These are phyloP conservation scores for Spiromastix sp. DNA, from an alignment of 2,329 filamentous ascomycete genomes.

Conservation along the genomic window DNA sequence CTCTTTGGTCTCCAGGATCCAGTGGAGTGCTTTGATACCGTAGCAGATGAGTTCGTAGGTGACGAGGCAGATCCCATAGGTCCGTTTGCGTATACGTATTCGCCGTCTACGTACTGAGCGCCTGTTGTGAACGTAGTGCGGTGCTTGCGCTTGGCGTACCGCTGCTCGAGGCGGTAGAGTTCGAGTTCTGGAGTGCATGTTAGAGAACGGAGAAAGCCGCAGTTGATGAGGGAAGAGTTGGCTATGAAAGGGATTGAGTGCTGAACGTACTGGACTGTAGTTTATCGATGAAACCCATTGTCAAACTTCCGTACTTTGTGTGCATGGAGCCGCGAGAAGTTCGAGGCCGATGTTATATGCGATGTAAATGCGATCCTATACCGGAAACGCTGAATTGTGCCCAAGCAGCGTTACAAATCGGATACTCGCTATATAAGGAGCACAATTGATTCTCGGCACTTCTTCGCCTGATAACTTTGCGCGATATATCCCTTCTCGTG, in stretches of 20 bases:
- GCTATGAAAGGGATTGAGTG: background rate
- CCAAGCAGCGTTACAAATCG: too few species aligned
- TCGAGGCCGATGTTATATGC: too few species aligned
- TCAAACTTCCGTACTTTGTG: slow-evolving; percentile 11
- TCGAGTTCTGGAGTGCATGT: slow-evolving; percentile 51
- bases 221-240: background rate
- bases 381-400: too few species aligned
- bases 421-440: too few species aligned
- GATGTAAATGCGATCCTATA: too few species aligned
- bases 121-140: slow-evolving; percentile 83
- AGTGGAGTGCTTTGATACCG: slow-evolving; percentile 30
- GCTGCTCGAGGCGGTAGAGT: slow-evolving; percentile 88
- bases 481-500: too few species aligned
- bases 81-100: slow-evolving; percentile 64
- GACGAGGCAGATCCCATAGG: slow-evolving; percentile 16
- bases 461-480: too few species aligned
- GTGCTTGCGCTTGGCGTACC: slow-evolving; percentile 84
- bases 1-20: too few species aligned
- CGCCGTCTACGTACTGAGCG: slow-evolving; percentile 87
- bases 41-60: slow-evolving; percentile 25
- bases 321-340: too few species aligned
- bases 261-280: slow-evolving; percentile 38
- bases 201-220: slow-evolving; percentile 42
- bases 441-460: too few species aligned
- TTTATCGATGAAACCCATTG: slow-evolving; percentile 42